Conservation (phyloP, 257 asterid species). For the Fraxinus pennsylvanica region DNA sequence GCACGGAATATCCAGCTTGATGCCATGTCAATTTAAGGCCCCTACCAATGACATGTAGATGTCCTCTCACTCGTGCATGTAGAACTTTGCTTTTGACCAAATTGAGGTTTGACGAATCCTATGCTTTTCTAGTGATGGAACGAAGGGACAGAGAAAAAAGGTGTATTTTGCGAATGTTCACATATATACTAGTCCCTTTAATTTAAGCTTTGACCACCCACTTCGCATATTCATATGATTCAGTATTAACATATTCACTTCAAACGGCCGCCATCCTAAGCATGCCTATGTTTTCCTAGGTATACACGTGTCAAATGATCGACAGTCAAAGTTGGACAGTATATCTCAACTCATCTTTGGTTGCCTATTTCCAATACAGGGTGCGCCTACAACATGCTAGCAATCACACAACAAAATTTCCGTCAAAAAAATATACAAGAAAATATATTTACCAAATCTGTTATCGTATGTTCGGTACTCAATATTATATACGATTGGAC, state of each 20-base stretch:
- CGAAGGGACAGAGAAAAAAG: constrained; percentile 24
- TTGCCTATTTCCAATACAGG: too few species aligned
- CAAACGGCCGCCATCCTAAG: constrained; percentile 9
- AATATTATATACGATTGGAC: not conserved
- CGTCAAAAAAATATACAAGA: not conserved
- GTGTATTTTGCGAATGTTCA: constrained; percentile 27
- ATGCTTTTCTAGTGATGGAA: constrained; percentile 33
- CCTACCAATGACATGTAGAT: constrained; percentile 24
- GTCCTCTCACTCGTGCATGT: constrained; percentile 28
- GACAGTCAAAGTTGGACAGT: too few species aligned
- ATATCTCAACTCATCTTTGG: too few species aligned
- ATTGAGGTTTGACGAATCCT: constrained; percentile 47
- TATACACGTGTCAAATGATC: constrained; percentile 23
- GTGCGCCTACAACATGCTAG: not conserved
- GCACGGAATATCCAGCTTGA: constrained; percentile 18
- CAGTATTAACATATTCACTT: constrained; percentile 22
- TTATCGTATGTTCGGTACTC: not conserved
- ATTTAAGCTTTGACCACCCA: constrained; percentile 14
- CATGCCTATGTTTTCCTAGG: constrained; percentile 36
- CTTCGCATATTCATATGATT: constrained; percentile 18
- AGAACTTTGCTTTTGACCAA: constrained; percentile 41
- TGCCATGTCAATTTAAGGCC: constrained; percentile 17
- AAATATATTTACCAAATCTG: too few species aligned
- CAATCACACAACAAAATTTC: not conserved
- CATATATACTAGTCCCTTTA: constrained; percentile 7